phyloP scores from a whole-genome alignment of 805 yeast species.

The Candida xyloterini region DNA sequence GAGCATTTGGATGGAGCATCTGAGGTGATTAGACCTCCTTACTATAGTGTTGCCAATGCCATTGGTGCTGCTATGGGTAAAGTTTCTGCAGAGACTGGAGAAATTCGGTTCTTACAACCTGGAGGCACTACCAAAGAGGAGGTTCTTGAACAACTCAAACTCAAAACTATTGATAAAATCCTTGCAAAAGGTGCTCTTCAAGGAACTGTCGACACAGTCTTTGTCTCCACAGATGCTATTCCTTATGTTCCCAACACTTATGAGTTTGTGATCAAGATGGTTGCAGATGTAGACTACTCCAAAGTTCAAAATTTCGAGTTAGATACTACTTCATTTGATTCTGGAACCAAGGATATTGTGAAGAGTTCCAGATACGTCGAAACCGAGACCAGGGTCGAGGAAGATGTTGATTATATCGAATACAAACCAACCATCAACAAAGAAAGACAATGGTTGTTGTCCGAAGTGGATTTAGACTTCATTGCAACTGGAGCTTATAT shows the following conservation, averaged over 20 bases:
- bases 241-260: slow-evolving; percentile 36
- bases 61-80: slow-evolving; percentile 50
- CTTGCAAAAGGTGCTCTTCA: slow-evolving; percentile 29
- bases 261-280: slow-evolving; percentile 37
- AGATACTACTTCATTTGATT: neutral
- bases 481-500: slow-evolving; percentile 43
- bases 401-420: slow-evolving; percentile 25
- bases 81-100: slow-evolving; percentile 33
- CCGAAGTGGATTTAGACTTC: slow-evolving; percentile 42
- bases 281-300: slow-evolving; percentile 44
- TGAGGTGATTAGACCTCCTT: slow-evolving; percentile 40
- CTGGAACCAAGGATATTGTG: slow-evolving; percentile 13
- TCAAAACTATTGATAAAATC: slow-evolving; percentile 18
- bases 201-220: slow-evolving; percentile 26
- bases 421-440: slow-evolving; percentile 33
- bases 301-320: slow-evolving; percentile 4
- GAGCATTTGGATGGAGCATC: slow-evolving; percentile 37
- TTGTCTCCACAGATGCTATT: slow-evolving; percentile 29
- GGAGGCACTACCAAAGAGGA: slow-evolving; percentile 21
- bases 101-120: slow-evolving; percentile 13
- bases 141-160: slow-evolving; percentile 21
- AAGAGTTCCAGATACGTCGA: slow-evolving; percentile 14
- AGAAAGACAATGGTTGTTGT: slow-evolving; percentile 37
- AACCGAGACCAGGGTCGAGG: slow-evolving; percentile 14
- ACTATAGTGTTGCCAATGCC: slow-evolving; percentile 45